Evolutionary conservation across 2,329 filamentous ascomycete genomes (phyloP), one percentile per base, ranked within the genome.

Genomic region (Penicillium italicum): DNA sequence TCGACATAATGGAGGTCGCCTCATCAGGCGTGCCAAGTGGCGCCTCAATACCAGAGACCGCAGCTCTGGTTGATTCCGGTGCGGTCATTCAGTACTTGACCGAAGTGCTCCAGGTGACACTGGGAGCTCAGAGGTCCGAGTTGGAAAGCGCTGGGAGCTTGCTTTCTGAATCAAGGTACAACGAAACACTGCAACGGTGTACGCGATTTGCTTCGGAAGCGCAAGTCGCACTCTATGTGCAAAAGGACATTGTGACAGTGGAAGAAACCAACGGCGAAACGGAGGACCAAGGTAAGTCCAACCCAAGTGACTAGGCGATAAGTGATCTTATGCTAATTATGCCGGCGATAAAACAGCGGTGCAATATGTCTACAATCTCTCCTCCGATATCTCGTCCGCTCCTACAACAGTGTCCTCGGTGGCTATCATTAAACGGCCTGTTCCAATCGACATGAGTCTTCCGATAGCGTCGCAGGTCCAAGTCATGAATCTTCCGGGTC

Each of bases 401-500:
- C 87, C 88, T 31, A 80, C 88, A 43, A 87, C 87, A n/a, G 96
- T 91, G 42, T 87, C 90, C 46, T 96, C 90, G 63, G 86, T 97
- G 61, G 89, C 91, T 54, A 85, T 99, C 66, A 83, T 96, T 64
- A 99, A 99, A 79, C 86, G 91, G 53, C 88, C 93, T 52, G 85
- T 88, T 71, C 89, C 92, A 50, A 90, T 99, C 76, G 90, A 97
- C 73, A 85, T 90, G 57, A 84, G 83, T 66, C 80, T 91, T 71
- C 89, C 92, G 56, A 85, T 99, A 69, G 86, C 87, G 66, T 87
- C 87, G 55, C 94, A 99, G 77, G 86, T 99, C 66, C 91, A 95
- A 70, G 89, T 97, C 70, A 89, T 93, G 73, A 97, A 96, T 72
- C 80, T 99, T 59, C 92, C 94, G 11, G 90, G 93, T 51, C 85